Evolutionary conservation across 768 basidiomycete genomes (phyloP).

Genomic region (Pleurotus eryngii): DNA sequence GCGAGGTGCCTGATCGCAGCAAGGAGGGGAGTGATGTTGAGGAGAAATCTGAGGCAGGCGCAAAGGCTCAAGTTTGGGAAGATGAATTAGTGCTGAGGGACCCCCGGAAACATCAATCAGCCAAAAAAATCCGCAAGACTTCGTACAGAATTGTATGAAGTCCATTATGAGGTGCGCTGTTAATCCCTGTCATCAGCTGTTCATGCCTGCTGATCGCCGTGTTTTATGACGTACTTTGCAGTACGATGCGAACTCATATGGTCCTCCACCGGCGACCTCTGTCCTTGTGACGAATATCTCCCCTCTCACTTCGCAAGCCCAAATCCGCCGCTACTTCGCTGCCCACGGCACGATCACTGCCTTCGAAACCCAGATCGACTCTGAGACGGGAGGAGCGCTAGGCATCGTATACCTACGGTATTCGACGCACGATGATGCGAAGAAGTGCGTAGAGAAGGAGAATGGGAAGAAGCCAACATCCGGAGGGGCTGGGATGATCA

Average conservation of each 20-base stretch:
- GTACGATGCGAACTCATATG: conserved; percentile 74
- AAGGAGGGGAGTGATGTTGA: neutral
- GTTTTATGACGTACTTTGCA: conserved; percentile 22
- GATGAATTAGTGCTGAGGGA: conserved; percentile 42
- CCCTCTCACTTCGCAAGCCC: conserved; percentile 62
- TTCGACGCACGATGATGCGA: conserved; percentile 63
- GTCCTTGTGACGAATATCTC: conserved; percentile 74
- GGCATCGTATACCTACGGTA: conserved; percentile 80
- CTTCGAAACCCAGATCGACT: conserved; percentile 78
- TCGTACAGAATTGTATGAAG: conserved; percentile 36
- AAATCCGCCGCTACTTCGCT: conserved; percentile 65
- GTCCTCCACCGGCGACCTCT: conserved; percentile 68
- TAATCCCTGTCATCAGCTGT: conserved; percentile 15
- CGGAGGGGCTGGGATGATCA: conserved; percentile 32
- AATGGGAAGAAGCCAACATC: conserved; percentile 58
- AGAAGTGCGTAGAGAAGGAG: conserved; percentile 58
- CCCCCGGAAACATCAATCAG: conserved; percentile 47
- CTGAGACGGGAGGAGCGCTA: conserved; percentile 73
- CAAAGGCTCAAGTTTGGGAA: conserved; percentile 21
- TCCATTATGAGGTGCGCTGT: conserved; percentile 52
- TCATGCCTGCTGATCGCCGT: conserved; percentile 3
- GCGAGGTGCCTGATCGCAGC: conserved; percentile 3
- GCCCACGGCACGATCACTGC: conserved; percentile 57
- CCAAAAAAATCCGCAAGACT: conserved; percentile 20
- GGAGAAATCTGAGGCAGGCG: neutral